Conservation (phyloP, 2,329 filamentous ascomycete species). For the Penicillium sp. region DNA sequence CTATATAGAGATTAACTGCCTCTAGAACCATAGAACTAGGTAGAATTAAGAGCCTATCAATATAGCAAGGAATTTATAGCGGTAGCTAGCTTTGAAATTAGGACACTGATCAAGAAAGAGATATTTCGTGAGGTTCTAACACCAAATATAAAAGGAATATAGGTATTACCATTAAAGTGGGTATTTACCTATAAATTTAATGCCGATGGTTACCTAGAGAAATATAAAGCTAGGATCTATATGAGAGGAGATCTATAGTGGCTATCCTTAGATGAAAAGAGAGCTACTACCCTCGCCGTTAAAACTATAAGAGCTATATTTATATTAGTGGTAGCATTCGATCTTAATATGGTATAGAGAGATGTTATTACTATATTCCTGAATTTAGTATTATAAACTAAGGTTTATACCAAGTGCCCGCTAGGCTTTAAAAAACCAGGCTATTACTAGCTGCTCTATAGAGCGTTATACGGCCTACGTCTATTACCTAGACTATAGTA, state of each 20-base stretch:
- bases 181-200: no score
- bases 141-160: no score
- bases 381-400: slow-evolving; percentile 7
- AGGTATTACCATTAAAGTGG: no score
- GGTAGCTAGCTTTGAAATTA: no score
- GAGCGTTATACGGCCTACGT: slow-evolving; percentile 13
- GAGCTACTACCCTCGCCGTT: slow-evolving; percentile 8
- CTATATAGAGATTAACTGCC: no score
- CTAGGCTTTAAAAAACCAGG: background rate
- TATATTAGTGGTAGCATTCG: slow-evolving; percentile 7
- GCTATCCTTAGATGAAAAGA: slow-evolving; percentile 8
- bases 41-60: no score
- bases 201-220: no score
- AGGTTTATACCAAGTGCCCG: slow-evolving; percentile 1
- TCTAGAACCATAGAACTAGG: no score
- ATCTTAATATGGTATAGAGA: slow-evolving; percentile 10
- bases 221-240: slow-evolving; percentile 23
- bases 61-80: no score
- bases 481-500: slow-evolving; percentile 14
- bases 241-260: slow-evolving; percentile 22
- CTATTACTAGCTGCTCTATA: background rate
- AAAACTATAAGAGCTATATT: slow-evolving; percentile 8
- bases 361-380: slow-evolving; percentile 16
- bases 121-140: no score
- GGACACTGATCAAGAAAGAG: no score